Conservation (phyloP, 306 rosid species). For the Glycine soja region DNA sequence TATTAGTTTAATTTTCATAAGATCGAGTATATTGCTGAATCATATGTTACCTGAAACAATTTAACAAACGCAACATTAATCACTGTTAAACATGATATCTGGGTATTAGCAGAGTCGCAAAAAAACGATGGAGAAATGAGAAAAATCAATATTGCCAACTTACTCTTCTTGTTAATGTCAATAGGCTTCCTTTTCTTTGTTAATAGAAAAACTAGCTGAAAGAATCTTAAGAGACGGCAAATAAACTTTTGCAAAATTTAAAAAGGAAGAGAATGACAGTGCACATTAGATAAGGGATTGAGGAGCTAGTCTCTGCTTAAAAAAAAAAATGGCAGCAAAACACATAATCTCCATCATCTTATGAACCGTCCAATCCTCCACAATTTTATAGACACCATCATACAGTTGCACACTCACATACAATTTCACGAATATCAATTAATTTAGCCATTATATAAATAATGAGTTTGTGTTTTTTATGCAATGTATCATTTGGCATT, state of each 20-base stretch:
- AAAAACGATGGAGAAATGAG: too few relatives aligned
- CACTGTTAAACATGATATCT: too few relatives aligned
- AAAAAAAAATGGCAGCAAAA: neutral
- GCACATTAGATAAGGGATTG: neutral
- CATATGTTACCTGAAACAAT: neutral
- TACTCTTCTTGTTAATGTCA: neutral
- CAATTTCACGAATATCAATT: neutral
- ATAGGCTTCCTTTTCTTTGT: neutral
- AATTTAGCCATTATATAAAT: neutral
- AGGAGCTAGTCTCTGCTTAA: neutral
- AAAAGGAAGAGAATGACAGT: neutral
- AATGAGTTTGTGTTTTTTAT: neutral
- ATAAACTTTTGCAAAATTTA: neutral
- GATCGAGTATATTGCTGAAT: neutral
- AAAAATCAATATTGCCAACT: neutral
- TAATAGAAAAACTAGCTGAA: neutral
- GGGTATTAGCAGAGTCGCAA: neutral
- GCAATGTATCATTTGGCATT: neutral
- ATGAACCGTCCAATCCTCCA: neutral
- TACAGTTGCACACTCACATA: neutral
- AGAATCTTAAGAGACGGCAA: constrained; percentile 28
- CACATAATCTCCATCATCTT: neutral
- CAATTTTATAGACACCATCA: neutral
- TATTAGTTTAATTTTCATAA: too few relatives aligned
- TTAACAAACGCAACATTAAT: neutral